A percentile compares a stretch with the other conserved stretches of the same genome.
Evolutionary conservation across 2,329 filamentous ascomycete species (phyloP).

Genomic region (Neopestalotiopsis sp.): DNA sequence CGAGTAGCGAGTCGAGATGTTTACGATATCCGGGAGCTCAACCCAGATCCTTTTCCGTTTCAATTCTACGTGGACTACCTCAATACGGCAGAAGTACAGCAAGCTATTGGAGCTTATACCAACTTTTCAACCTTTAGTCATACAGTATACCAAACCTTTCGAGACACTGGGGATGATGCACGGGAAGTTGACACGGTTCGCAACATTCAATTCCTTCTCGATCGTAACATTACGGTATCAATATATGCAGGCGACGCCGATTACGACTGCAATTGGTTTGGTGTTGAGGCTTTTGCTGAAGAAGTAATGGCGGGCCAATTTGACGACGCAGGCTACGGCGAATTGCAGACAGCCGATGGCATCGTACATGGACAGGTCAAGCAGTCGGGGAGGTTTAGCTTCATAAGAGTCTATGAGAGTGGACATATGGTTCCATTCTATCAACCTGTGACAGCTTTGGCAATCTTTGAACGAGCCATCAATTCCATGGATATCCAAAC

Average conservation of each 20-base stretch:
- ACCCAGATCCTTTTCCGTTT: slow-evolving; percentile 62
- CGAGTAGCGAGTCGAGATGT: slow-evolving; percentile 58
- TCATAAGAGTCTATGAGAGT: slow-evolving; percentile 49
- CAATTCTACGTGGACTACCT: slow-evolving; percentile 61
- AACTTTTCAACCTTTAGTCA: slow-evolving; percentile 58
- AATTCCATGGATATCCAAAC: slow-evolving; percentile 54
- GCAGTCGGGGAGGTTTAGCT: slow-evolving; percentile 55
- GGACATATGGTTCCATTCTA: slow-evolving; percentile 56
- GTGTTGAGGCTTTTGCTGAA: slow-evolving; percentile 31
- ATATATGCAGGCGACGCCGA: slow-evolving; percentile 38
- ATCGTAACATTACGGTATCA: slow-evolving; percentile 28
- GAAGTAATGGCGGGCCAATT: slow-evolving; percentile 46
- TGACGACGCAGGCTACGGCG: slow-evolving; percentile 49
- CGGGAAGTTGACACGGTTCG: slow-evolving; percentile 32
- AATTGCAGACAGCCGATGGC: slow-evolving; percentile 44
- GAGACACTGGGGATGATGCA: slow-evolving; percentile 55
- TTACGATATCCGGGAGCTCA: slow-evolving; percentile 63
- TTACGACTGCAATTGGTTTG: slow-evolving; percentile 41
- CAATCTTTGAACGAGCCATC: slow-evolving; percentile 54
- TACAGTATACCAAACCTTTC: slow-evolving; percentile 57
- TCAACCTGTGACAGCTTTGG: slow-evolving; percentile 53
- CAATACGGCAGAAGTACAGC: slow-evolving; percentile 57
- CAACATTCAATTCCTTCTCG: slow-evolving; percentile 29
- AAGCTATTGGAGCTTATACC: slow-evolving; percentile 62
- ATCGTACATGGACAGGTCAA: slow-evolving; percentile 58